Evolutionary conservation across 495 filamentous ascomycete genomes (phyloP), one percentile per base, ranked within the genome.

Genomic region (Annulohypoxylon moriforme): DNA sequence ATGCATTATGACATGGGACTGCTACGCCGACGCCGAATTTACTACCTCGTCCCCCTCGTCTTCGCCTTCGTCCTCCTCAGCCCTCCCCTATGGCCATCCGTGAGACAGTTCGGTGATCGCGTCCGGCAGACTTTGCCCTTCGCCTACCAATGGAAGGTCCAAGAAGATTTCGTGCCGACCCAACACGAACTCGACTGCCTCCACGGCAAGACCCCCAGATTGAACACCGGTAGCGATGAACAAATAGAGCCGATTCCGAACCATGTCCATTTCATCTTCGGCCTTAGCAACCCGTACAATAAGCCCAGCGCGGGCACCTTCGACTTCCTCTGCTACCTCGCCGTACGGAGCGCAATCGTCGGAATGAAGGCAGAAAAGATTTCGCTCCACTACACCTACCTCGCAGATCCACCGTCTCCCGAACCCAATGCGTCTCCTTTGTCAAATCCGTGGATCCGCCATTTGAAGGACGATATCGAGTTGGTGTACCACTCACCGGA

Each of bases 231-330:
- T 20, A 68, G 42, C 64, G 11, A 49, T 60, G 34, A n/a, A 16
- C 25, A 62, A 36, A 42, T 68, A 25, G 78, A 80, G 16, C 78
- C 81, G 4, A 84, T 85, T 20, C 83, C 83, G 6, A 85, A 84
- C 60, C 72, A 82, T 33, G 82, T 84, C 27, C 82, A 85, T 69
- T 80, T 84, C 68, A 81, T 83, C 34, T 85, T 76, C 72, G 77
- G 81, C 7, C 79, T 81, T 44, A 78, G 78, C 50, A 81, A 81
- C 64, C 81, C 81, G 13, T 77, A 76, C 33, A 60, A 72, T 4
- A 74, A 78, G 57, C 77, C 78, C 0, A 76, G 73, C 38, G 80
- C 71, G 27, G 80, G 79, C 34, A 78, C 75, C 31, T 80, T 85
- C 68, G 77, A 80, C 62, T 84, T 85, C 65, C 74, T 84, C 49